Conservation (phyloP, 345 rosid genomes). For the Combretum micranthum region DNA sequence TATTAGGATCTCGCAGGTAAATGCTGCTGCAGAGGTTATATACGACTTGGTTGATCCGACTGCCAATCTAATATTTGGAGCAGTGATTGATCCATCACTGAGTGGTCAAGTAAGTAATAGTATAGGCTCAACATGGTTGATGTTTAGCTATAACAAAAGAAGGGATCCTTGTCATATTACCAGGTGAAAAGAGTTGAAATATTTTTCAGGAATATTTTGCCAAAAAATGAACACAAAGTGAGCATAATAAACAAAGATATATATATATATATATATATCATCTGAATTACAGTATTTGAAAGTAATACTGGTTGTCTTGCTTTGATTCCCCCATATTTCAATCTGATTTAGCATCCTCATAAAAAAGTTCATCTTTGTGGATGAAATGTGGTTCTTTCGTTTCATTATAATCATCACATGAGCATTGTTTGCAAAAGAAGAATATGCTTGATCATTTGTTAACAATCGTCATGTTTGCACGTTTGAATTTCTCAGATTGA, state of each 20-base stretch:
- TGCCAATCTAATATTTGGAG: constrained; percentile 92
- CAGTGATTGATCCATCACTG: constrained; percentile 85
- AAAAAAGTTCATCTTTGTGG: not conserved
- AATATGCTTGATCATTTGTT: constrained; percentile 5
- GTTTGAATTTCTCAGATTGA: not conserved
- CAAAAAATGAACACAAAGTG: not conserved
- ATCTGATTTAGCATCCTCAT: not conserved
- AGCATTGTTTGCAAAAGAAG: not conserved
- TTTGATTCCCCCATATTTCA: too few relatives aligned
- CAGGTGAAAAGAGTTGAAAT: too few relatives aligned
- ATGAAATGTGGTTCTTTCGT: too few relatives aligned
- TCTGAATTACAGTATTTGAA: not conserved
- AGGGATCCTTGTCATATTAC: too few relatives aligned
- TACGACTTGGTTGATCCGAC: constrained; percentile 94
- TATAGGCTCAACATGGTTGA: not conserved
- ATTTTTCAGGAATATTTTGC: too few relatives aligned
- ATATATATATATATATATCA: not conserved
- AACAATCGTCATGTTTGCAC: not conserved
- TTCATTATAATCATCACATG: not conserved
- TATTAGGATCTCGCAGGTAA: constrained; percentile 41
- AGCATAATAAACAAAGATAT: not conserved
- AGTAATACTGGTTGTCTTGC: not conserved
- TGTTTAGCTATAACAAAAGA: too few relatives aligned
- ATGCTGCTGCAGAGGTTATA: constrained; percentile 95
- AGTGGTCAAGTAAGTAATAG: constrained; percentile 67